Evolutionary conservation across 176 grass and related monocot species (phyloP).

Genomic region (Phoenix dactylifera): DNA sequence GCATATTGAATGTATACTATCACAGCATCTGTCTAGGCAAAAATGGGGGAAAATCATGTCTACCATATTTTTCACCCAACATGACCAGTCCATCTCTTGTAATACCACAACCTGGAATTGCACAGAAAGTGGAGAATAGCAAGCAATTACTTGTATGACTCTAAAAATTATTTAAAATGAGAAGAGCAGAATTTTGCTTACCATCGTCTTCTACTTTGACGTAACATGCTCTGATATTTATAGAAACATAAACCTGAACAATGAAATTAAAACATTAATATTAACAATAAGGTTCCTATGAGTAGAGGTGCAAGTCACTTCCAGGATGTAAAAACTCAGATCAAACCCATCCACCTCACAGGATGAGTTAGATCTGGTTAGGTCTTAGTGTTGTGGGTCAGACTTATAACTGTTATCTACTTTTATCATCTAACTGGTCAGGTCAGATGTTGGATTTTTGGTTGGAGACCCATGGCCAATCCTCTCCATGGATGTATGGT

Average conservation of each 20-base stretch:
- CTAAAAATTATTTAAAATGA: background rate
- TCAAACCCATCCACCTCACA: no score
- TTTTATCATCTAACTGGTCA: no score
- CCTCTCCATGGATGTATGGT: no score
- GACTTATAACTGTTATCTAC: no score
- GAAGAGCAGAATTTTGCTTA: slow-evolving; percentile 12
- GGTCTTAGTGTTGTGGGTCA: no score
- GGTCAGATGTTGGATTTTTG: no score
- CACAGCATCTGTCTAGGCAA: no score
- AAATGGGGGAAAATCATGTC: background rate
- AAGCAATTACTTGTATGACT: no score
- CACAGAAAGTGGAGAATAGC: background rate
- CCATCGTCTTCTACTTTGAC: slow-evolving; percentile 91
- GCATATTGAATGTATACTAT: no score
- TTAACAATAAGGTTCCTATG: background rate
- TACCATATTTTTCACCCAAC: slow-evolving; percentile 80
- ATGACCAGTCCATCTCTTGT: slow-evolving; percentile 85
- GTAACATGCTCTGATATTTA: slow-evolving; percentile 62
- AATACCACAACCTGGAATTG: slow-evolving; percentile 71
- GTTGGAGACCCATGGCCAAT: no score
- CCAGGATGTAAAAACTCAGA: no score
- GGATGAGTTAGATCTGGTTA: no score
- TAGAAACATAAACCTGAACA: slow-evolving; percentile 60
- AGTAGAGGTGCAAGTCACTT: background rate
- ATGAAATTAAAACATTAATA: background rate